These are phyloP conservation scores for Anaeromyces robustus DNA, from an alignment of 192 early-diverging fungal species.

Conservation along the genomic window DNA sequence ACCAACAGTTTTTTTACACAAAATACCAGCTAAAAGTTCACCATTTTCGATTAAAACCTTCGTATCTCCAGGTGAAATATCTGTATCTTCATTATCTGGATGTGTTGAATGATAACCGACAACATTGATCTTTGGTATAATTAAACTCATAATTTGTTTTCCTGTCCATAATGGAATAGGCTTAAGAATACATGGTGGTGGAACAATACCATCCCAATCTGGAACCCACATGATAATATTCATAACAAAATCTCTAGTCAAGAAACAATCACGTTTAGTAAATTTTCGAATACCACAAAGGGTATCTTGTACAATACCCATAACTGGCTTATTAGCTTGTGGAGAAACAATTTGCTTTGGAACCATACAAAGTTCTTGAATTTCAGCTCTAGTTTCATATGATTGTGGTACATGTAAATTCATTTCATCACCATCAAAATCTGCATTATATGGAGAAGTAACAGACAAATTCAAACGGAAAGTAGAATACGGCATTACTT, in stretches of 20 bases:
- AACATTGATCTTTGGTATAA: slow-evolving; percentile 90
- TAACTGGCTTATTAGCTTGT: slow-evolving; percentile 92
- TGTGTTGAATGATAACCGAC: slow-evolving; percentile 56
- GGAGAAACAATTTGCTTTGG: slow-evolving; percentile 93
- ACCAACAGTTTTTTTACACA: slow-evolving; percentile 91
- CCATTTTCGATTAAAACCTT: slow-evolving; percentile 84
- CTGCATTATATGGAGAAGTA: slow-evolving; percentile 95
- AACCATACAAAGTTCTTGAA: slow-evolving; percentile 94
- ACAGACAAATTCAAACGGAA: slow-evolving; percentile 96
- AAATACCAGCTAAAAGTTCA: slow-evolving; percentile 79
- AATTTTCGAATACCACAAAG: slow-evolving; percentile 91
- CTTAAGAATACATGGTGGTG: slow-evolving; percentile 85
- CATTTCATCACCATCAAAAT: slow-evolving; percentile 99
- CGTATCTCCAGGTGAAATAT: slow-evolving; percentile 77
- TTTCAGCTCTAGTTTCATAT: slow-evolving; percentile 87
- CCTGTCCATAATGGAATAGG: slow-evolving; percentile 96
- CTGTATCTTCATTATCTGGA: slow-evolving; percentile 59
- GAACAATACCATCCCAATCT: slow-evolving; percentile 86
- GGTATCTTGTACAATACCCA: slow-evolving; percentile 99
- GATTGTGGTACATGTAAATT: slow-evolving; percentile 98
- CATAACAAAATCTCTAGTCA: slow-evolving; percentile 82
- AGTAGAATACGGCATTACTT: slow-evolving; percentile 98
- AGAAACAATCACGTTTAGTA: slow-evolving; percentile 81
- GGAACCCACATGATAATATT: slow-evolving; percentile 90
- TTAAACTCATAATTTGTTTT: slow-evolving; percentile 86